Base-by-base conservation (phyloP, 2,329 filamentous ascomycete species). In the Penicillium sp. region DNA sequence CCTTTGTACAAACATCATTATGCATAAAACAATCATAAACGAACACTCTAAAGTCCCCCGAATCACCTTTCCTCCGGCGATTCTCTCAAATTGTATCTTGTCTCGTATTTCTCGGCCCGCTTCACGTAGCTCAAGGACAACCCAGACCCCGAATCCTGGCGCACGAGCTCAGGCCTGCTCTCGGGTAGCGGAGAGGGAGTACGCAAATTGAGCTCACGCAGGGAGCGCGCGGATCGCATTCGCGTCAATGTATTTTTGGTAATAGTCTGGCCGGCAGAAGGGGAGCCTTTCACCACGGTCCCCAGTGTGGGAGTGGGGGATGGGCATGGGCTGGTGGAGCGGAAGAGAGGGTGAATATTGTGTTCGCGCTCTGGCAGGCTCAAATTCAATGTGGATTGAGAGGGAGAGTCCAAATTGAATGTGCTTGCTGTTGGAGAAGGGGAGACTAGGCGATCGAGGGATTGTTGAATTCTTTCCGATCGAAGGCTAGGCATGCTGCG, bases 311-410 rank as follows among this genome's bases (percentile, higher is more conserved):
- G 67, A 1, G 76, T 73, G 10, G 81, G 77, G 2, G 81, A 77
- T 16, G 81, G 81, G 1, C 73, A 73, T 9, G 80, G 79, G 54
- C 77, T 81, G 56, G 77, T 78, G 3, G 75, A 75, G 39, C 82
- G 75, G 66, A 85, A 84, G 3, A 84, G 71, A 12, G 82, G 82
- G 59, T 84, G 82, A 47, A 84, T 83, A 52, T 83, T 74, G 10
- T 76, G 73, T 61, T 83, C 79, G 53, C 74, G 74, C 16, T 47
- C 49, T 2, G 44, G 38, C 2, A 47, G 49, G 21, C 53, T 58
- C 28, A 63, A 43, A 18, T 53, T 58, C 29, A 63, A 45, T 47
- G 61, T 65, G 28, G 60, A 57, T 42, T 49, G 54, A 6, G 46
- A 53, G 8, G 59, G 52, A 6, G 52, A 51, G 16, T 61, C 61